Conservation (phyloP, 768 basidiomycete genomes). For the Auriscalpium vulgare region DNA sequence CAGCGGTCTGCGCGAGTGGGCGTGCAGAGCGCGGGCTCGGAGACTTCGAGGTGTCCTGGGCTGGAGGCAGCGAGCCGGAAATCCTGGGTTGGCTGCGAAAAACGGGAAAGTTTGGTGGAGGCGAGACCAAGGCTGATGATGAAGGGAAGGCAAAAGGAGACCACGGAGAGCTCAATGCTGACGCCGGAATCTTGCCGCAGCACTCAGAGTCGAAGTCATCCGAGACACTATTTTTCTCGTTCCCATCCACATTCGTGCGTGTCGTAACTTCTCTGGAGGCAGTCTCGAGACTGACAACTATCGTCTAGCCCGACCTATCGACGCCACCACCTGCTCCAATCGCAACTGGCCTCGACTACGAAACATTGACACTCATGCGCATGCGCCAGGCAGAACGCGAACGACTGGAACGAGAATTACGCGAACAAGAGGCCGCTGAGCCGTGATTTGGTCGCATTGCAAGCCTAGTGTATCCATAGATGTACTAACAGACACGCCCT, state of each 20-base stretch:
- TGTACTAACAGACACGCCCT: too few species aligned
- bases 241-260: conserved; percentile 51
- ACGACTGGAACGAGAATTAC: conserved; percentile 67
- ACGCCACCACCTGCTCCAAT: conserved; percentile 13
- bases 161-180: background rate
- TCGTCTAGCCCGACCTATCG: conserved; percentile 3
- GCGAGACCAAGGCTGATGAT: background rate
- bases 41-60: conserved; percentile 68
- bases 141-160: background rate
- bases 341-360: conserved; percentile 55
- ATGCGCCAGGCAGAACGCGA: conserved; percentile 77
- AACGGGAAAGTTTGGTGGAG: conserved; percentile 51
- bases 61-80: conserved; percentile 64
- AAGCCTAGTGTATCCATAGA: too few species aligned
- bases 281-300: background rate
- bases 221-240: conserved; percentile 46
- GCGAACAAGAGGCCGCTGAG: conserved; percentile 55
- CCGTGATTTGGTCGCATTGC: background rate
- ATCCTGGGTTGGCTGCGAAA: conserved; percentile 67
- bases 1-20: conserved; percentile 57
- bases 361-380: conserved; percentile 72
- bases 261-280: background rate
- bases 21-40: conserved; percentile 42
- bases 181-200: background rate
- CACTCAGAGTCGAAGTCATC: conserved; percentile 12